phyloP scores from a whole-genome alignment of 225 moss, liverwort and hornwort genomes.

The Asterella californica region DNA sequence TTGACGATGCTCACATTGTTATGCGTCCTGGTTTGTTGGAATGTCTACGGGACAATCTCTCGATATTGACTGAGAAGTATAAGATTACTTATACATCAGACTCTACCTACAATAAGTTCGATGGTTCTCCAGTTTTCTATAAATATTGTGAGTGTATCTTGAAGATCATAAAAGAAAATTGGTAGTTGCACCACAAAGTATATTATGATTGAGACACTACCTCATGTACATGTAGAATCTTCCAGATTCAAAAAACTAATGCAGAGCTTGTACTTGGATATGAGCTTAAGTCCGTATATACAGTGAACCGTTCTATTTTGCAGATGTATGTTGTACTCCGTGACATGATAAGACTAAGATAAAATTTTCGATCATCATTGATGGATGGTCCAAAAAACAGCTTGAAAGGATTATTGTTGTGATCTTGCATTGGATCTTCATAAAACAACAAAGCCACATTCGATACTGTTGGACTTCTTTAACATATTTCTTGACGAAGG shows the following conservation, averaged over 20 bases:
- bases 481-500: neutral
- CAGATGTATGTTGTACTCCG: neutral
- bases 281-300: neutral
- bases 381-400: neutral
- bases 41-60: no score
- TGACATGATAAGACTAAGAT: neutral
- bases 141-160: no score
- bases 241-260: neutral
- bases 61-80: no score
- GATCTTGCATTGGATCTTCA: neutral
- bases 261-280: no score
- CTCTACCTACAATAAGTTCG: no score
- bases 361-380: neutral
- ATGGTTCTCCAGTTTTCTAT: no score
- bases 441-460: neutral
- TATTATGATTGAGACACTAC: neutral
- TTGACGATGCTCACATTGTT: no score
- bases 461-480: neutral
- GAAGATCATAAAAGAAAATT: no score
- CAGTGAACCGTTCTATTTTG: no score
- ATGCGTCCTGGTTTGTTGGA: no score
- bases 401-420: neutral
- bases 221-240: neutral
- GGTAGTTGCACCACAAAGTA: neutral
- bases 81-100: no score